Percentiles rank a stretch among this genome's conserved stretches.
Evolutionary conservation across 1,139 yeast genomes (phyloP).

Genomic region (Blastobotrys proliferans): DNA sequence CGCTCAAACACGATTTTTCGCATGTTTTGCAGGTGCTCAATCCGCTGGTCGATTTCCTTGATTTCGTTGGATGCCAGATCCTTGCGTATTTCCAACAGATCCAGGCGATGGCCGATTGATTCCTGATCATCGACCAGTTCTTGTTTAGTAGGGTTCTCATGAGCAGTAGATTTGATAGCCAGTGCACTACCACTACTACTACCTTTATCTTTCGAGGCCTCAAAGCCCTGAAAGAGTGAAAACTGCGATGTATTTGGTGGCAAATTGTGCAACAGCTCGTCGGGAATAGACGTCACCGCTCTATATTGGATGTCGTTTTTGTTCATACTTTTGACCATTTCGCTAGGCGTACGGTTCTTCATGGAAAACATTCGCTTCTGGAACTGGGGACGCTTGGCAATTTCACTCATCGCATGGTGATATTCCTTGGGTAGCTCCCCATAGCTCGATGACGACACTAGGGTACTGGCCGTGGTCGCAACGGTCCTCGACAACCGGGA

Average conservation of each 20-base stretch:
- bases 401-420: constrained; percentile 46
- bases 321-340: constrained; percentile 33
- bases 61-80: constrained; percentile 62
- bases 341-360: constrained; percentile 40
- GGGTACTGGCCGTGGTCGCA: constrained; percentile 37
- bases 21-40: constrained; percentile 46
- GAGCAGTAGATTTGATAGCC: constrained; percentile 23
- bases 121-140: constrained; percentile 39
- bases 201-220: constrained; percentile 39
- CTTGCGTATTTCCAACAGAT: constrained; percentile 56
- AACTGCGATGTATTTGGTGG: constrained; percentile 40
- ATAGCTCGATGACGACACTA: constrained; percentile 36
- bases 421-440: constrained; percentile 43
- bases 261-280: constrained; percentile 50
- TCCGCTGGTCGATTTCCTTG: constrained; percentile 54
- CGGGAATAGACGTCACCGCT: constrained; percentile 48
- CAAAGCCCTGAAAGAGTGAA: constrained; percentile 64
- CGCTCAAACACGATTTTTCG: constrained; percentile 53
- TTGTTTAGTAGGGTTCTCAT: constrained; percentile 22
- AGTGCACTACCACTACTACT: constrained; percentile 4
- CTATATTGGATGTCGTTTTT: constrained; percentile 30
- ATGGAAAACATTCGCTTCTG: constrained; percentile 37
- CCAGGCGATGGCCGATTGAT: constrained; percentile 45
- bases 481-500: constrained; percentile 37
- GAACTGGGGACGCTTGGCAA: constrained; percentile 37